Conservation (phyloP, 805 yeast genomes). For the Debaryomyces hansenii region DNA sequence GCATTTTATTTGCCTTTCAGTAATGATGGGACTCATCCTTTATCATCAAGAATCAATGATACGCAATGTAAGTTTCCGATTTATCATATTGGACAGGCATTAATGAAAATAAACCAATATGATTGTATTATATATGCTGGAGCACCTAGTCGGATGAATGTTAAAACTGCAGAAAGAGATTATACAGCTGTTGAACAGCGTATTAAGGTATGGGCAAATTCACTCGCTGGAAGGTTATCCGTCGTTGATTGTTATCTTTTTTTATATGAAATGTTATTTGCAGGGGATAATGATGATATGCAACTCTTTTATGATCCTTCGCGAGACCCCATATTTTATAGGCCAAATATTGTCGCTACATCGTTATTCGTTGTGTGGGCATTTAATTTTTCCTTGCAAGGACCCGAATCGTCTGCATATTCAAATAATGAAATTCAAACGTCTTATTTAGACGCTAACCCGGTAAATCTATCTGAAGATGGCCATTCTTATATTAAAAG, state of each 20-base stretch:
- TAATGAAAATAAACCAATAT: conserved; percentile 22
- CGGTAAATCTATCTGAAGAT: background rate
- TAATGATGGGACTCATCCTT: conserved; percentile 6
- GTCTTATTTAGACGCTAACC: too few species aligned
- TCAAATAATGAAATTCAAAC: background rate
- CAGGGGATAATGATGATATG: conserved; percentile 38
- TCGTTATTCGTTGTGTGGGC: conserved; percentile 49
- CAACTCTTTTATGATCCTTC: conserved; percentile 41
- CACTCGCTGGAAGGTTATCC: conserved; percentile 47
- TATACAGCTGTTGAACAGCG: conserved; percentile 47
- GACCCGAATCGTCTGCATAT: conserved; percentile 35
- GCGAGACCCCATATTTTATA: conserved; percentile 40
- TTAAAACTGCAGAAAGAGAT: conserved; percentile 32
- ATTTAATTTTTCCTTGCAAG: conserved; percentile 46
- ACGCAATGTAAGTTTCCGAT: conserved; percentile 17
- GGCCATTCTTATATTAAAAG: background rate
- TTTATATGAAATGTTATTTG: conserved; percentile 58
- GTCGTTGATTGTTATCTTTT: conserved; percentile 60
- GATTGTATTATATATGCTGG: conserved; percentile 29
- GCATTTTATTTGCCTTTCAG: conserved; percentile 10
- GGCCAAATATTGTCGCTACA: conserved; percentile 42
- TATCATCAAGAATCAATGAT: conserved; percentile 9
- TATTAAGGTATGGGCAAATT: conserved; percentile 52
- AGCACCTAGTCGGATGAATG: conserved; percentile 43
- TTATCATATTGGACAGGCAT: conserved; percentile 23